A percentile compares a stretch with the other conserved stretches of the same genome.
These are phyloP conservation scores for Bauhinia variegata DNA, from an alignment of 306 rosid species.

Conservation along the genomic window DNA sequence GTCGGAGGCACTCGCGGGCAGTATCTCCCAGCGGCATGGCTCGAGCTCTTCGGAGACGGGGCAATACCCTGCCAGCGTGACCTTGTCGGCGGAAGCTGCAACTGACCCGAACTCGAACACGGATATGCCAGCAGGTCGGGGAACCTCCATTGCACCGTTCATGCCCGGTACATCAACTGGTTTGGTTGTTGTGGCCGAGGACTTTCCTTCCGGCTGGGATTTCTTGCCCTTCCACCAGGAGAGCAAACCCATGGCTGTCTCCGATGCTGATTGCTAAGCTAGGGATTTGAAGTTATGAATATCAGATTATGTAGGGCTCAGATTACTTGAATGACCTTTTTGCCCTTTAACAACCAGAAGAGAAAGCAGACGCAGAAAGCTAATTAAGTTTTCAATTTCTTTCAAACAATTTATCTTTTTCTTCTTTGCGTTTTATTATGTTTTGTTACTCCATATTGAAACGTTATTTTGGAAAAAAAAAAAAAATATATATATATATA, in stretches of 20 bases:
- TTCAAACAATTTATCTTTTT: too few relatives aligned
- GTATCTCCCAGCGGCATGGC: slow-evolving; percentile 97
- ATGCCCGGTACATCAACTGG: slow-evolving; percentile 61
- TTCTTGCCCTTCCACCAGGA: slow-evolving; percentile 74
- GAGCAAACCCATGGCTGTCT: slow-evolving; percentile 65
- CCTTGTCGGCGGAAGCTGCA: slow-evolving; percentile 71
- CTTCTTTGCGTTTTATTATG: too few relatives aligned
- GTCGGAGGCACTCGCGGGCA: slow-evolving; percentile 71
- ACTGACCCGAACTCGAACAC: slow-evolving; percentile 88
- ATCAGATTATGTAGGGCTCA: not conserved
- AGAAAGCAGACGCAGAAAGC: too few relatives aligned
- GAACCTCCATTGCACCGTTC: too few relatives aligned
- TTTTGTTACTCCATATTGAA: too few relatives aligned
- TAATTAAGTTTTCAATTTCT: too few relatives aligned
- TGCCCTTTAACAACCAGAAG: not conserved
- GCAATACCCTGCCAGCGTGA: slow-evolving; percentile 88
- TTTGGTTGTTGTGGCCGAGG: slow-evolving; percentile 1
- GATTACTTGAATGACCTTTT: slow-evolving; percentile 17
- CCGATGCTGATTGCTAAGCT: not conserved
- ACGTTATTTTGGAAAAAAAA: too few relatives aligned
- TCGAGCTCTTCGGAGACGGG: slow-evolving; percentile 96
- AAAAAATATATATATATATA: too few relatives aligned
- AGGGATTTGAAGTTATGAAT: slow-evolving; percentile 13
- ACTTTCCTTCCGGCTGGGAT: slow-evolving; percentile 38
- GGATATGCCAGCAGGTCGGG: slow-evolving; percentile 59